phyloP scores from a whole-genome alignment of 2,329 filamentous ascomycete genomes.

The Fusarium palustre region DNA sequence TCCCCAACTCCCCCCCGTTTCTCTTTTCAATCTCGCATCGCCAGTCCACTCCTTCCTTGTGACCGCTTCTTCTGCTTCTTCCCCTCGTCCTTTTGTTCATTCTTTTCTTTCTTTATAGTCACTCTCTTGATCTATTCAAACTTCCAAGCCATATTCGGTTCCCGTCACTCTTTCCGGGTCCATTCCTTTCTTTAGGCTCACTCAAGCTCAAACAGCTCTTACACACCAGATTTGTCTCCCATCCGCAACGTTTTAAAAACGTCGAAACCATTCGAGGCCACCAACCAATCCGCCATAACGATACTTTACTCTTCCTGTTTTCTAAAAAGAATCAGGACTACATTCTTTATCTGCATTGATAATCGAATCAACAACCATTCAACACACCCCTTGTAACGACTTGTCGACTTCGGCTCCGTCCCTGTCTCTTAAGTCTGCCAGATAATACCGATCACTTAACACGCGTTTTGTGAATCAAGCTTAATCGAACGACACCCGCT shows the following conservation, averaged over 20 bases:
- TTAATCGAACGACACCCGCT: constrained; percentile 36
- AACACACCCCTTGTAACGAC: constrained; percentile 38
- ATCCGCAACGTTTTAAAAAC: constrained; percentile 34
- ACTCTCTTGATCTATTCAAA: constrained; percentile 58
- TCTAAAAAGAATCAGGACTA: constrained; percentile 48
- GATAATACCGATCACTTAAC: constrained; percentile 27
- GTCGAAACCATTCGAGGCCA: constrained; percentile 40
- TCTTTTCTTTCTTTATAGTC: constrained; percentile 64
- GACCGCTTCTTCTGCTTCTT: constrained; percentile 56
- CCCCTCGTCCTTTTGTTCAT: constrained; percentile 55
- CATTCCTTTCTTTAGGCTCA: constrained; percentile 58
- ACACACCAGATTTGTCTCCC: constrained; percentile 42
- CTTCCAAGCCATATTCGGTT: constrained; percentile 53
- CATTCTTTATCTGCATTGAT: constrained; percentile 47
- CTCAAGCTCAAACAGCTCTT: constrained; percentile 44
- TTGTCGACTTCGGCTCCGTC: constrained; percentile 26
- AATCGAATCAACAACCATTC: constrained; percentile 37
- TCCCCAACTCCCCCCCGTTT: constrained; percentile 49
- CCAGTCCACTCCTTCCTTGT: constrained; percentile 48
- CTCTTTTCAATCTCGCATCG: constrained; percentile 52
- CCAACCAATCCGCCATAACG: constrained; percentile 33
- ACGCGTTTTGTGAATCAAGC: constrained; percentile 32
- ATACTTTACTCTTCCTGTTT: constrained; percentile 38
- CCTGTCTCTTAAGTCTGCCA: constrained; percentile 23
- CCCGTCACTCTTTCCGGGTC: constrained; percentile 66